Conservation (phyloP, 2,329 filamentous ascomycete species). For the Fusarium veterinarium region DNA sequence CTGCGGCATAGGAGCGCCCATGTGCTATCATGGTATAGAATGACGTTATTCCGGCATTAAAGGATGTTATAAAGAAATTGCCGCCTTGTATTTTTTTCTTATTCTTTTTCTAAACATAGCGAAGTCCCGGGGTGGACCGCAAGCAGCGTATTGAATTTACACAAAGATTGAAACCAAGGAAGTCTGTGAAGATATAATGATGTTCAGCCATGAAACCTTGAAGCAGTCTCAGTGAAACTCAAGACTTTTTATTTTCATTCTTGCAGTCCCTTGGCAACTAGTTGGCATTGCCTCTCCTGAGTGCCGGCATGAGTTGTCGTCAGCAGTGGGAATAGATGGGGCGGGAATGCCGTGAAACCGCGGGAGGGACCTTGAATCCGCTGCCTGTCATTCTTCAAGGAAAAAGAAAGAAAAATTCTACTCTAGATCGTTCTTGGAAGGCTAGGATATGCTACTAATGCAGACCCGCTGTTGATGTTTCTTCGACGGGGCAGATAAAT, state of each 20-base stretch:
- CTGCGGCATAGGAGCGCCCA: constrained; percentile 1
- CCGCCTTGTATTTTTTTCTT: background rate
- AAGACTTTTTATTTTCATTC: background rate
- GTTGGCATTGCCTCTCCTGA: constrained; percentile 9
- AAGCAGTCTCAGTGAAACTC: background rate
- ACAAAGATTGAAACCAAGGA: background rate
- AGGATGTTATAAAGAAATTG: background rate
- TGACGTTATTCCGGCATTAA: background rate
- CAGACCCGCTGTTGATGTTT: constrained; percentile 14
- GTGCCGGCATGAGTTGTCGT: constrained; percentile 37
- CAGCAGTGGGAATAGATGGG: constrained; percentile 40
- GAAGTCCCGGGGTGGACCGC: background rate
- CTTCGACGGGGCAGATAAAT: constrained; percentile 3
- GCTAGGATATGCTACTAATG: constrained; percentile 1
- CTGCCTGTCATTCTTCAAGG: constrained; percentile 3
- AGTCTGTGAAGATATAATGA: background rate
- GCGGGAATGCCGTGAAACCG: constrained; percentile 35
- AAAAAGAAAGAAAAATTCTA: constrained; percentile 22
- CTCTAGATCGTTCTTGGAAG: constrained; percentile 2
- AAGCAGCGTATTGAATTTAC: constrained; percentile 8
- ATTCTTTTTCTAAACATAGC: background rate
- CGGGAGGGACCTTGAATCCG: constrained; percentile 17
- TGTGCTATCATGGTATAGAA: background rate
- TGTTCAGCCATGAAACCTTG: background rate
- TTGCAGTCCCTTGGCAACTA: background rate